Conservation (phyloP, 1,139 yeast species). For the Magnusiomyces tetraspermus region DNA sequence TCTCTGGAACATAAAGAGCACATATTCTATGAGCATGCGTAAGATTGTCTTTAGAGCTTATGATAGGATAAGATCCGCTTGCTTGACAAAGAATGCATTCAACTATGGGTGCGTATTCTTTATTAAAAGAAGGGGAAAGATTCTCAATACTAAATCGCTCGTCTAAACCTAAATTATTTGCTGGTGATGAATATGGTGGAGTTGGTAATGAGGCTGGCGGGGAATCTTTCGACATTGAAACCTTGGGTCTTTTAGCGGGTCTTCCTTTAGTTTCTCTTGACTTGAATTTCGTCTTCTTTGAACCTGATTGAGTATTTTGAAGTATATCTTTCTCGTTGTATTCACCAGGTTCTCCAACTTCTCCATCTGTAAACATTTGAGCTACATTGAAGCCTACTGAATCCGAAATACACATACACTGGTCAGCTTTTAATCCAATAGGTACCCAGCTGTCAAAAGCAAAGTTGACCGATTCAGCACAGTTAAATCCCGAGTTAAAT, state of each 20-base stretch:
- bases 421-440: conserved; percentile 49
- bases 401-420: conserved; percentile 66
- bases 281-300: not conserved
- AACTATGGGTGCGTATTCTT: too few species aligned
- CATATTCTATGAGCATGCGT: conserved; percentile 43
- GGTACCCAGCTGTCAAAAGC: conserved; percentile 78
- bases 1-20: conserved; percentile 35
- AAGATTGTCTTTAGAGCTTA: conserved; percentile 30
- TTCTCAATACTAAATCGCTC: too few species aligned
- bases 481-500: conserved; percentile 71
- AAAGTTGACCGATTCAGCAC: conserved; percentile 82
- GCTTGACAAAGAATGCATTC: conserved; percentile 47
- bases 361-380: conserved; percentile 25
- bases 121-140: too few species aligned
- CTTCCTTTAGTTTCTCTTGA: too few species aligned
- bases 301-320: not conserved
- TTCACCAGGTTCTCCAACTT: conserved; percentile 12
- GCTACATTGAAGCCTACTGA: conserved; percentile 66
- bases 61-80: conserved; percentile 25
- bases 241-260: too few species aligned
- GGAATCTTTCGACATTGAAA: not conserved
- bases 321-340: conserved; percentile 3
- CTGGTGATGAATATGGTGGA: not conserved
- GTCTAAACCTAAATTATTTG: not conserved
- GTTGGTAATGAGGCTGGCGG: not conserved